Conservation (phyloP, 2,329 filamentous ascomycete genomes). For the Cercospora brassicicola region DNA sequence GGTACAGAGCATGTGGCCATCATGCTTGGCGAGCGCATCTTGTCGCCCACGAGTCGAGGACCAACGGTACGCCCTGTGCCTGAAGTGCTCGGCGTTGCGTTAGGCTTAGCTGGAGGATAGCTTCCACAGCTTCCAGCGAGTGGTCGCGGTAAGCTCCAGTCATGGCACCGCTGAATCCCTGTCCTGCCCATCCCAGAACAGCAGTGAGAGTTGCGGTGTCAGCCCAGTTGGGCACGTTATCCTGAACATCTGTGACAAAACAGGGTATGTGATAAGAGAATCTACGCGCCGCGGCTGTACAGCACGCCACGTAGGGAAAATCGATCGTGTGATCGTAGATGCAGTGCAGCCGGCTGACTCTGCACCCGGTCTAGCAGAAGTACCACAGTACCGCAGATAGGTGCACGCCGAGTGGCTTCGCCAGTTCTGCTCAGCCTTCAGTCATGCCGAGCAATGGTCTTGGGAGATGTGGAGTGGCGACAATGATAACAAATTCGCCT, state of each 20-base stretch:
- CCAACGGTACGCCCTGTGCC: not conserved
- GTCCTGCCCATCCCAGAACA: not conserved
- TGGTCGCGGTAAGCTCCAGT: not conserved
- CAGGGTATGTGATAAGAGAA: not conserved
- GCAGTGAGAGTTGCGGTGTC: not conserved
- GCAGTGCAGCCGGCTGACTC: constrained; percentile 2
- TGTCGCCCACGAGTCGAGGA: not conserved
- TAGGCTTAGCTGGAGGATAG: not conserved
- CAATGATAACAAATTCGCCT: not conserved
- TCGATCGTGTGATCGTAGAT: not conserved
- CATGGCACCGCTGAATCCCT: not conserved
- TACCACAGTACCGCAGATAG: not conserved
- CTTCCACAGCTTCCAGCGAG: not conserved
- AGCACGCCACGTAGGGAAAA: not conserved
- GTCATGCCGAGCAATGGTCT: not conserved
- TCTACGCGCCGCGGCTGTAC: not conserved
- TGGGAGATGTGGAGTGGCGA: not conserved
- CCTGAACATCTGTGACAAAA: not conserved
- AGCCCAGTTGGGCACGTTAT: not conserved
- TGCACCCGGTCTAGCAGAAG: not conserved
- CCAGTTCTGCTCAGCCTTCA: not conserved
- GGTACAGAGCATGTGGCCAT: not conserved
- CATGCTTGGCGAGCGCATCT: not conserved
- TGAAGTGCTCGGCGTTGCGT: not conserved
- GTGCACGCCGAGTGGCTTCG: not conserved